These are phyloP conservation scores for Patellifolia procumbens DNA, from an alignment of 179 eudicot genomes.

Conservation along the genomic window DNA sequence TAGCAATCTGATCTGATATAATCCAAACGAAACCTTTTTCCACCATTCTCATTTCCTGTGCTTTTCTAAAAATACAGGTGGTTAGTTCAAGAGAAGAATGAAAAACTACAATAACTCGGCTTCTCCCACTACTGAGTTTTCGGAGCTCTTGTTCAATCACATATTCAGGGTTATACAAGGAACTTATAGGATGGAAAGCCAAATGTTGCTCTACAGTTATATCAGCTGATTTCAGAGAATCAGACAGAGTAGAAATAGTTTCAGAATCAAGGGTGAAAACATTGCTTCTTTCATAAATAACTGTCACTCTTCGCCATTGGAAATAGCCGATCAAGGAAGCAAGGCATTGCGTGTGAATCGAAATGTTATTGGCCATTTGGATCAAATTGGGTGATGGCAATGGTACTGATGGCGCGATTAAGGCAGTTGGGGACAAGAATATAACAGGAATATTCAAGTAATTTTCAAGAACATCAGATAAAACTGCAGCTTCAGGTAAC, in stretches of 20 bases:
- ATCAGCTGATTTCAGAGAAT: conserved; percentile 29
- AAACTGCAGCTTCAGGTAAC: conserved; percentile 30
- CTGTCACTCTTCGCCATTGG: conserved; percentile 43
- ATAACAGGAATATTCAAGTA: conserved; percentile 16
- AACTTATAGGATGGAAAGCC: conserved; percentile 32
- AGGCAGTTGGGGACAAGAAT: conserved; percentile 28
- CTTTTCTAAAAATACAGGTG: conserved; percentile 36
- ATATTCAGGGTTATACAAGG: conserved; percentile 12
- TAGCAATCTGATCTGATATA: conserved; percentile 43
- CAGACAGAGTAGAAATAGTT: conserved; percentile 32
- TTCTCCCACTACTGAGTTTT: conserved; percentile 27
- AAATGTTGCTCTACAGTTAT: conserved; percentile 26
- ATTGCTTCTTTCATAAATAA: conserved; percentile 33
- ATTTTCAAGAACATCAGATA: conserved; percentile 20
- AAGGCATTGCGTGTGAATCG: conserved; percentile 37
- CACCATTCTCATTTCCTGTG: conserved; percentile 46
- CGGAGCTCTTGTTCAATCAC: conserved; percentile 25
- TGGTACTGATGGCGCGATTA: background rate
- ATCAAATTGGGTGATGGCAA: conserved; percentile 17
- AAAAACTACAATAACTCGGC: conserved; percentile 33
- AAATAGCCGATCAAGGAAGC: conserved; percentile 42
- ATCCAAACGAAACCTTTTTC: conserved; percentile 53
- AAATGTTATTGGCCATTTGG: conserved; percentile 24
- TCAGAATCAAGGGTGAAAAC: conserved; percentile 15
- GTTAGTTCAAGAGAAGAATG: conserved; percentile 31